Percentiles rank a stretch among this genome's conserved stretches.
Conservation (phyloP, 805 yeast species). For the Zygosaccharomyces lentus region DNA sequence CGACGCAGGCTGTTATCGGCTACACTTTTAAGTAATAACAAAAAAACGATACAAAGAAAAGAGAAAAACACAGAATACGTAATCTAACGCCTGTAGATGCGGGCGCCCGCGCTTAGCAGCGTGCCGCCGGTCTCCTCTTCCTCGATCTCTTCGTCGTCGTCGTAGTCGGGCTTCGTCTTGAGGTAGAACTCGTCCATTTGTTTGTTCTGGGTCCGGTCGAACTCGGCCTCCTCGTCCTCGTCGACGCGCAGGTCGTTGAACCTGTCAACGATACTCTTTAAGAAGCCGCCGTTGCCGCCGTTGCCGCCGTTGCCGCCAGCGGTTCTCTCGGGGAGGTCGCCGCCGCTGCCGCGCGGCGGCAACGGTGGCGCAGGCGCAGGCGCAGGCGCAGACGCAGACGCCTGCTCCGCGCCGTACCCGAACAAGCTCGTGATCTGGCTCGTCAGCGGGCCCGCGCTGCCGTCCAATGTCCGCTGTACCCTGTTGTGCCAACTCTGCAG, state of each 20-base stretch:
- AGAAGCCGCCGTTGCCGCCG: slow-evolving; percentile 12
- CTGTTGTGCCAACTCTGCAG: slow-evolving; percentile 14
- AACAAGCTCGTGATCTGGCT: background rate
- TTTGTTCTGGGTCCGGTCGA: slow-evolving; percentile 21
- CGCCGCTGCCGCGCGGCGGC: background rate
- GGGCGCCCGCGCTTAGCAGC: slow-evolving; percentile 5
- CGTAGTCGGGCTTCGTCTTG: slow-evolving; percentile 27
- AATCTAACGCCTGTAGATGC: background rate
- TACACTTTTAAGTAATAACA: slow-evolving; percentile 50
- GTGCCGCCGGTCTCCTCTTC: slow-evolving; percentile 13
- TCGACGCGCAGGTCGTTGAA: slow-evolving; percentile 33
- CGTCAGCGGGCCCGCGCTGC: background rate
- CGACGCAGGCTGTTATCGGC: slow-evolving; percentile 91
- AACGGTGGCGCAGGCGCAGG: background rate
- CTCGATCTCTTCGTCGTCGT: slow-evolving; percentile 21
- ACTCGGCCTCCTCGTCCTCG: slow-evolving; percentile 30
- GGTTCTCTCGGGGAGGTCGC: background rate
- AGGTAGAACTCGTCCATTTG: slow-evolving; percentile 22
- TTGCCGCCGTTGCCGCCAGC: background rate
- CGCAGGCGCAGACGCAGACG: background rate
- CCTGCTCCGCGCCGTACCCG: slow-evolving; percentile 11
- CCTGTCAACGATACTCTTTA: slow-evolving; percentile 22
- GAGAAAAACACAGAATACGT: slow-evolving; percentile 1
- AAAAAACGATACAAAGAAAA: background rate
- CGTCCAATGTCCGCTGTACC: slow-evolving; percentile 19